Evolutionary conservation across 495 filamentous ascomycete species (phyloP).

Genomic region (Trichoderma gamsii): DNA sequence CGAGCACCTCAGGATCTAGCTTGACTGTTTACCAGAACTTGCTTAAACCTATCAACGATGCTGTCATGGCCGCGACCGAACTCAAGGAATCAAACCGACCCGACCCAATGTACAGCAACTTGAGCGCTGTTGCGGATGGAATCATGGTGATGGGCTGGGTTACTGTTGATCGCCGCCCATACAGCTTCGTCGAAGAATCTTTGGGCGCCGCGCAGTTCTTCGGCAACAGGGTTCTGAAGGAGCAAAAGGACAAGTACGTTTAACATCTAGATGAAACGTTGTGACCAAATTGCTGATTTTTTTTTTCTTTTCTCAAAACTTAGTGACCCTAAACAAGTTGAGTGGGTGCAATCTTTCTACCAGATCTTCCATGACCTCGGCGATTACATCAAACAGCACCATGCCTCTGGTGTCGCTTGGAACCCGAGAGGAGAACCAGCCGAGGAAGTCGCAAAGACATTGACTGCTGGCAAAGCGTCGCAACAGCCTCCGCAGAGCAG

Average conservation of each 20-base stretch:
- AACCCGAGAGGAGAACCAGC: conserved; percentile 75
- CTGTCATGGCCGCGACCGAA: conserved; percentile 66
- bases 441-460: conserved; percentile 54
- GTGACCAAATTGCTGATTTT: background rate
- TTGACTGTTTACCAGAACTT: conserved; percentile 59
- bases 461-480: conserved; percentile 33
- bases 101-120: conserved; percentile 64
- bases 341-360: conserved; percentile 86
- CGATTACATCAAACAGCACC: conserved; percentile 76
- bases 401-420: conserved; percentile 75
- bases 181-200: conserved; percentile 72
- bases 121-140: conserved; percentile 82
- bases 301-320: background rate
- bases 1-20: conserved; percentile 58
- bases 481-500: conserved; percentile 13
- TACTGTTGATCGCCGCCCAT: conserved; percentile 67
- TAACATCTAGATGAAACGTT: background rate
- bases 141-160: conserved; percentile 85
- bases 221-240: conserved; percentile 83
- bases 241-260: conserved; percentile 77
- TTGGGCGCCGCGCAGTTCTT: conserved; percentile 78
- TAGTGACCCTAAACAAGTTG: conserved; percentile 70
- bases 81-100: conserved; percentile 72
- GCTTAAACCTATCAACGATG: conserved; percentile 74
- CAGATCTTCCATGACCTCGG: conserved; percentile 73